Percentiles rank a stretch among this genome's conserved stretches.
These are phyloP conservation scores for Pleoardoris graminearum DNA, from an alignment of 2,329 filamentous ascomycete genomes.

Conservation along the genomic window DNA sequence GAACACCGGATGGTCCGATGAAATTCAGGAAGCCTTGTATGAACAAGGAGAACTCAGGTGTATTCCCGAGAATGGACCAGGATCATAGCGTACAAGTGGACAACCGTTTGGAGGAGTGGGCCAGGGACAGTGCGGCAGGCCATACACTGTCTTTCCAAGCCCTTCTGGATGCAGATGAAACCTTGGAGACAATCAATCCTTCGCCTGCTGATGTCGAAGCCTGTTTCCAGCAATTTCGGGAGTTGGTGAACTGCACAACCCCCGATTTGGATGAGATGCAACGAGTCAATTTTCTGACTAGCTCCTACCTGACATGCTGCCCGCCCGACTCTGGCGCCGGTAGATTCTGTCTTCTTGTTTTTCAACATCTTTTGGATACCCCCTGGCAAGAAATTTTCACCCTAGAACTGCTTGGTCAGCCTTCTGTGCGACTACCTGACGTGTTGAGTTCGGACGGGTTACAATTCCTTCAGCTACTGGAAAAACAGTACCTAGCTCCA, in stretches of 20 bases:
- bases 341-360: conserved; percentile 3
- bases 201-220: conserved; percentile 2
- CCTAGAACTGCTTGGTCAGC: background rate
- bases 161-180: background rate
- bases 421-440: conserved; percentile 3
- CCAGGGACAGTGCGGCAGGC: background rate
- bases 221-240: conserved; percentile 15
- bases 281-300: conserved; percentile 1
- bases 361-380: background rate
- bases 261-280: conserved; percentile 4
- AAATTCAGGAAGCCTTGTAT: too few species aligned
- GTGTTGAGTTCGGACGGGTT: conserved; percentile 15
- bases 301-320: conserved; percentile 11
- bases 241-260: background rate
- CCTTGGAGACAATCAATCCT: background rate
- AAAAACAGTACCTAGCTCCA: conserved; percentile 4
- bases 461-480: conserved; percentile 19
- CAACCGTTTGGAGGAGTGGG: background rate
- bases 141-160: background rate
- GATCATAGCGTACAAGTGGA: background rate
- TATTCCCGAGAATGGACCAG: background rate
- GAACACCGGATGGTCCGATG: too few species aligned
- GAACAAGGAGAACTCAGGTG: too few species aligned
- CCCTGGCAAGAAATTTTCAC: background rate
- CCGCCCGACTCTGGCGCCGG: conserved; percentile 11